Evolutionary conservation across 768 basidiomycete genomes (phyloP), one percentile per base, ranked within the genome.

Genomic region (Xerocomellus intermedius): DNA sequence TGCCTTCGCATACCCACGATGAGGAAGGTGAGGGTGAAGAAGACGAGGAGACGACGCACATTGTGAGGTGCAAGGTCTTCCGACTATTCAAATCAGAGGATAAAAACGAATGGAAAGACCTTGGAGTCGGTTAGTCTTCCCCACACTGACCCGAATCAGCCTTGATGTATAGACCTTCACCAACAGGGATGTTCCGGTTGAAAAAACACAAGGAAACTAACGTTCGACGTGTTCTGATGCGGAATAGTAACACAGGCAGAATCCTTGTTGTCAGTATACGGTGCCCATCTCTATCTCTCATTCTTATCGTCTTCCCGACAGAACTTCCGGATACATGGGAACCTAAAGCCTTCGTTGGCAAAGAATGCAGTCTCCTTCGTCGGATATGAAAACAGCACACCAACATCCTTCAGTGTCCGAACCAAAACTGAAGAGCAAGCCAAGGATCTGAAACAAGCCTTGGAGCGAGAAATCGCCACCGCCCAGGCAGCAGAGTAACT

Each of bases 21-120:
- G 75, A 75, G 50, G 88, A 89, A 56, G 89, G 91, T 12, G 85
- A 85, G 62, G 91, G 91, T 28, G 91, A 93, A 71, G 87, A 93
- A 66, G 79, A 86, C 38, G 91, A 93, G 64, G 83, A 83, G 55
- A 91, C 87, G 4, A 71, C 73, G 28, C 77, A 87, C 67, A 70
- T 74, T 42, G 75, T 82, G 45, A 82, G 77, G 67, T 71, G 81
- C 45, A 91, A 87, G 67, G 83, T 84, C 24, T 89, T 75, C 65
- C 81, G 79, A 64, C 63, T 91, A 65, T 72, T 72, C 56, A 84
- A 81, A 69, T 73, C 76, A 13, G 79, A 80, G 56, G 67, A 78
- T 55, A 58, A 69, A 50, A 57, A 67, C 38, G 76, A 77, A 30
- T 91, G 89, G 89, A 75, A 70, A 24, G 86, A 87, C 54, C 64